Base-by-base conservation (phyloP, 768 basidiomycete species). In the Psilocybe cyanescens region DNA sequence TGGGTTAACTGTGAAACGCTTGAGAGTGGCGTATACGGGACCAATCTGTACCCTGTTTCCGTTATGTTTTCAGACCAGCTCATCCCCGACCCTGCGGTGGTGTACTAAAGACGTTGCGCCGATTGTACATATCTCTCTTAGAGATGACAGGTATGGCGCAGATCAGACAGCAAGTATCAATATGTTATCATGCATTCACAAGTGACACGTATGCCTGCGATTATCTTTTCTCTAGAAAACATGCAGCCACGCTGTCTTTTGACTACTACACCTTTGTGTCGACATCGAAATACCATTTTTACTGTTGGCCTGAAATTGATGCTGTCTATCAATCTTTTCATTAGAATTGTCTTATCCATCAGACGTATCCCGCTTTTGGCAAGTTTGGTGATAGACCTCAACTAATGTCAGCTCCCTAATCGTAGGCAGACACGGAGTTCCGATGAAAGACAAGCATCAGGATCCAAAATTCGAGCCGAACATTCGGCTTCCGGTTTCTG, bases 41-140 rank as follows among this genome's bases (percentile, higher is more conserved):
- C 17, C 11, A 52, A 54, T 58, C 51, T 54, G 29, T 64, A 64
- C 63, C 63, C 63, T 64, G 63, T 60, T 60, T 59, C 63, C 49
- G 58, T 64, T 55, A 48, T 30, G 47, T 57, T 57, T 60, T 41
- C 29, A 54, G 30, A 48, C 28, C 51, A 57, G 46, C 31, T 47
- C 61, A 49, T 54, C 53, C 49, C 60, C 60, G 57, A 44, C 44
- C 28, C 47, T 51, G 30, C 44, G 8, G 14, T 44, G 37, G 51
- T 48, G 44, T 53, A 44, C 50, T 44, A 45, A 37, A 19, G 45
- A 37, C 16, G 55, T 46, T 47, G 51, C 29, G 55, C 45, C 48
- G 37, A 45, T 39, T 55, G 54, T 52, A 56, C 48, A 53, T 48
- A 56, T 58, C 39, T 57, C 54, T 62, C 64, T 35, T 65, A 44